Conservation (phyloP, 2,329 filamentous ascomycete genomes). For the Emericellopsis atlantica region DNA sequence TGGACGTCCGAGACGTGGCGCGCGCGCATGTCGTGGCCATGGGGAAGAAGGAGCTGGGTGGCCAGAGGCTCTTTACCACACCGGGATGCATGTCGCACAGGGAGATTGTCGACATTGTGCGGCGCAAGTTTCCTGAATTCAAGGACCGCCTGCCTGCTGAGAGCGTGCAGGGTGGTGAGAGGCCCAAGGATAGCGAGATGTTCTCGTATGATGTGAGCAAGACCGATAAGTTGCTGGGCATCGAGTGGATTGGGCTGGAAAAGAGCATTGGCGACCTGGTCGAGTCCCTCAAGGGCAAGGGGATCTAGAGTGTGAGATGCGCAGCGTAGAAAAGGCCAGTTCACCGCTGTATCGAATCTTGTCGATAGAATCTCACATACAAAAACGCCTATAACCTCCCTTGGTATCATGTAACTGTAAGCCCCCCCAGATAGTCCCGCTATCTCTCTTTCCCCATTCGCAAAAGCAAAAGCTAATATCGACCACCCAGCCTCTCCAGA, state of each 20-base stretch:
- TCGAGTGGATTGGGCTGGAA: slow-evolving; percentile 50
- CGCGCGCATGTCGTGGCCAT: slow-evolving; percentile 38
- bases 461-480: slow-evolving; percentile 7
- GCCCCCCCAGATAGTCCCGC: background rate
- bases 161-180: slow-evolving; percentile 28
- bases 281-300: slow-evolving; percentile 39
- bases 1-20: slow-evolving; percentile 45
- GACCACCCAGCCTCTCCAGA: slow-evolving; percentile 13
- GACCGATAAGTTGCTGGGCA: slow-evolving; percentile 45
- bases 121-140: slow-evolving; percentile 36
- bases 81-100: slow-evolving; percentile 33
- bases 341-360: slow-evolving; percentile 1
- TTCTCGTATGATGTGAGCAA: slow-evolving; percentile 46
- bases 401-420: too few species aligned
- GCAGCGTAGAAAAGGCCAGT: background rate
- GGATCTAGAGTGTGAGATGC: background rate
- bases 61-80: slow-evolving; percentile 36
- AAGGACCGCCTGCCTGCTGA: slow-evolving; percentile 30
- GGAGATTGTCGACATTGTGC: slow-evolving; percentile 27
- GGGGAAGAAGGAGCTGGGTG: slow-evolving; percentile 32
- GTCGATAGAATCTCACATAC: too few species aligned
- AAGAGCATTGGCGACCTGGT: slow-evolving; percentile 50
- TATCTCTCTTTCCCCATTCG: background rate
- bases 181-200: slow-evolving; percentile 23
- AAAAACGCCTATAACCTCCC: too few species aligned